Conservation (phyloP, 2,329 filamentous ascomycete species). For the Trichothecium roseum region DNA sequence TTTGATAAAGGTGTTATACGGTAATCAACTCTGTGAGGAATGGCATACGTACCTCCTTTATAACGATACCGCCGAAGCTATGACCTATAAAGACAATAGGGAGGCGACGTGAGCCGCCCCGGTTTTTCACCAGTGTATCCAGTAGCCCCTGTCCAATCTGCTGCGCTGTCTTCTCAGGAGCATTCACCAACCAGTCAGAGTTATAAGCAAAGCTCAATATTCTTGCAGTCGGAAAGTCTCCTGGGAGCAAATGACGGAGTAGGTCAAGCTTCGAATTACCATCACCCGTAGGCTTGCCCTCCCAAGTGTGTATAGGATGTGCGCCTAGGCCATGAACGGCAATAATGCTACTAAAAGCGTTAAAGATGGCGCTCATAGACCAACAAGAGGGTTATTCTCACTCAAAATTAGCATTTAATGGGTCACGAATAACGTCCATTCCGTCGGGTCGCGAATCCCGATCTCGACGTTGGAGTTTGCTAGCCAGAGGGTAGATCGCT, state of each 20-base stretch:
- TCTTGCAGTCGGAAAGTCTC: constrained; percentile 10
- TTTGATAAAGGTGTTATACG: constrained; percentile 1
- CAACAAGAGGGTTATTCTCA: background rate
- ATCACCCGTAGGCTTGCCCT: background rate
- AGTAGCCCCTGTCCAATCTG: constrained; percentile 9
- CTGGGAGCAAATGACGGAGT: constrained; percentile 7
- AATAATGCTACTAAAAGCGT: constrained; percentile 7
- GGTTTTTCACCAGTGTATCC: constrained; percentile 2
- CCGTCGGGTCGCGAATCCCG: constrained; percentile 1
- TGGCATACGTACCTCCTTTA: constrained; percentile 9
- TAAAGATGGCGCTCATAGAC: background rate
- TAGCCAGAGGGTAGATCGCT: background rate
- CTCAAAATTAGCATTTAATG: constrained; percentile 6
- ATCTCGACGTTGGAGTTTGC: constrained; percentile 1
- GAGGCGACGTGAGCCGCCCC: too few species aligned
- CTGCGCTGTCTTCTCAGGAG: constrained; percentile 8
- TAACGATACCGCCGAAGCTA: constrained; percentile 12
- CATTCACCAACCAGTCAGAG: constrained; percentile 11
- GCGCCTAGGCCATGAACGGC: constrained; percentile 11
- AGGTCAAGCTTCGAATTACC: constrained; percentile 4
- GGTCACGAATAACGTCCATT: constrained; percentile 1
- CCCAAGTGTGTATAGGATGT: constrained; percentile 9
- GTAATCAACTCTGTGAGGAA: background rate
- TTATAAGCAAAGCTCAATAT: constrained; percentile 11
- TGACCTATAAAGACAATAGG: constrained; percentile 12